Conservation (phyloP, 176 grass and related monocot genomes). For the Elaeis guineensis region DNA sequence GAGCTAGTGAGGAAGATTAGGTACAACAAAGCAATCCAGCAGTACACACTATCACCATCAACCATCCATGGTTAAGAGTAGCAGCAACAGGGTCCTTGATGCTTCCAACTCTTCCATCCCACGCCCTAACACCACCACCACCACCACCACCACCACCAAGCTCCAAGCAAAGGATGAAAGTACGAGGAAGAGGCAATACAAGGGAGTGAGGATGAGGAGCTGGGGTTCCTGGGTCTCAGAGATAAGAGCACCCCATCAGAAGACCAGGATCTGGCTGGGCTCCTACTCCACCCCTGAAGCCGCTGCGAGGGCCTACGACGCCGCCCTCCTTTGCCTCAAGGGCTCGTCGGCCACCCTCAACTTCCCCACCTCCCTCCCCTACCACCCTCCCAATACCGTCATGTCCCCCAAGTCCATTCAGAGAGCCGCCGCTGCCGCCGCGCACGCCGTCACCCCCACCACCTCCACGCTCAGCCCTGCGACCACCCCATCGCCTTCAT, state of each 20-base stretch:
- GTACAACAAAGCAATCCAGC: background rate
- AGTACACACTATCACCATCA: constrained; percentile 4
- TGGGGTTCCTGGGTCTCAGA: constrained; percentile 15
- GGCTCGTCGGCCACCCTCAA: constrained; percentile 47
- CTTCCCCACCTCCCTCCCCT: constrained; percentile 51
- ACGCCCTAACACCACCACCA: too few relatives aligned
- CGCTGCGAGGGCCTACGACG: constrained; percentile 16
- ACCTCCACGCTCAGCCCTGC: too few relatives aligned
- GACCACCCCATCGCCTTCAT: too few relatives aligned
- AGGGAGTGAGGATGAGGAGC: constrained; percentile 14
- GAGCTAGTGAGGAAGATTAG: too few relatives aligned
- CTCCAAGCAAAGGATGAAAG: background rate
- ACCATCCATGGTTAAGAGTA: constrained; percentile 50
- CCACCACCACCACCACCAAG: background rate
- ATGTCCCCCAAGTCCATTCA: too few relatives aligned
- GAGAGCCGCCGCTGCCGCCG: too few relatives aligned
- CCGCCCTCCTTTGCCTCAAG: constrained; percentile 11
- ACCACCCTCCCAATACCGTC: constrained; percentile 16
- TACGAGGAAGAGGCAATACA: constrained; percentile 22
- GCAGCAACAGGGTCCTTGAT: background rate
- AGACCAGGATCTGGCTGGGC: constrained; percentile 21
- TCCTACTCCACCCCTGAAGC: constrained; percentile 18
- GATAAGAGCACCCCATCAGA: constrained; percentile 15
- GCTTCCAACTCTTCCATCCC: too few relatives aligned
- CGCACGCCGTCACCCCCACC: too few relatives aligned